Evolutionary conservation across 768 basidiomycete genomes (phyloP), one percentile per base, ranked within the genome.

Genomic region (Trametes gibbosa): DNA sequence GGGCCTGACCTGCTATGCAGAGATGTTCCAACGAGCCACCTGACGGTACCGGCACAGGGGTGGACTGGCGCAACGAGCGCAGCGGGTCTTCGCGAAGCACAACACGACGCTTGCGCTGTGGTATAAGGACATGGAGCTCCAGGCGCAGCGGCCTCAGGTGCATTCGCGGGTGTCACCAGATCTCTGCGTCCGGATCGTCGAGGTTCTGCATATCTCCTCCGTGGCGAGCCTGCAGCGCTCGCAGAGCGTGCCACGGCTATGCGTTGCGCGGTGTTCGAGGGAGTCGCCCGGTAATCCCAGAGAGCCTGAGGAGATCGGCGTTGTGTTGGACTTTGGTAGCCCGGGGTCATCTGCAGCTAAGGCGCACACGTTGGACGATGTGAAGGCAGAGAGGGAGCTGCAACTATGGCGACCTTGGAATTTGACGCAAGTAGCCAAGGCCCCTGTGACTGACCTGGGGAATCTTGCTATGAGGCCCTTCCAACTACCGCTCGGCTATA

Each of bases 31-130:
- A 32, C 29, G 10, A 32, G 29, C 29, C 29, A 8, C 13, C 17
- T 27, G 9, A 8, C 32, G 14, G 6, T 43, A 4, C 34, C 35
- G 45, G 7, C 53, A n/a, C 54, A 87, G 85, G n/a, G 80, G 80
- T 37, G 84, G 85, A 1, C 64, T 86, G 3, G 85, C 84, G 0
- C 79, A 80, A 32, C 78, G 76, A 7, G 77, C 81, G 1, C 75
- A 76, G 3, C 72, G 75, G 12, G 66, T 77, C 29, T 77, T 79
- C 41, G 72, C 78, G 21, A 77, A 75, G 24, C 67, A 73, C 5
- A 75, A 75, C 27, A 84, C 81, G 5, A 74, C 77, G 32, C 74
- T 81, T 47, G 62, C 74, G 2, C 70, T 86, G 3, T 86, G 85
- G 85, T 76, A 76, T 52, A 78, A 77, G 53, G 81, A 82, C 53